A percentile compares a stretch with the other conserved stretches of the same genome.
phyloP scores from a whole-genome alignment of 2,329 filamentous ascomycete species.

The Paracorniculantispora psalliotae region DNA sequence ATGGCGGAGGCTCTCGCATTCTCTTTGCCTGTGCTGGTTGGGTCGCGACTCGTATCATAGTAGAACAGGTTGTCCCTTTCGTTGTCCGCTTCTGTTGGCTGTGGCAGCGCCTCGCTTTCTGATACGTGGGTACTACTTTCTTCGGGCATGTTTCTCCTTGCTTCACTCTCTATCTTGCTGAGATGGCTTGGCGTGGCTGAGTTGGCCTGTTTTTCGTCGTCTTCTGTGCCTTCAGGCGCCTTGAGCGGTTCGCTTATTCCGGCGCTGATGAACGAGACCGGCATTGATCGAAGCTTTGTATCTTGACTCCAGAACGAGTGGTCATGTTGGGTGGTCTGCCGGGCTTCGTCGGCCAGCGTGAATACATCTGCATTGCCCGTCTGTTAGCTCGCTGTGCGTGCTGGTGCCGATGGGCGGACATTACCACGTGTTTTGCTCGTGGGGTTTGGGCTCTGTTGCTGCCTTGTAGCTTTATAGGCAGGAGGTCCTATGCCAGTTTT shows the following conservation, averaged over 20 bases:
- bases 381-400: background rate
- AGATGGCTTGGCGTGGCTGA: background rate
- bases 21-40: background rate
- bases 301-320: constrained; percentile 29
- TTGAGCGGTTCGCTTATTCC: constrained; percentile 45
- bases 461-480: background rate
- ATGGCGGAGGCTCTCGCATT: background rate
- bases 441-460: background rate
- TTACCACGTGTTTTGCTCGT: background rate
- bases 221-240: background rate
- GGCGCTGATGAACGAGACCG: constrained; percentile 50
- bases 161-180: background rate
- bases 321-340: constrained; percentile 18
- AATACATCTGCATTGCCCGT: constrained; percentile 7
- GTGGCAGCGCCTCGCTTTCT: background rate
- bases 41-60: constrained; percentile 28
- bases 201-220: constrained; percentile 24
- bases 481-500: background rate
- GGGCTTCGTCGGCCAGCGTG: constrained; percentile 21
- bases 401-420: background rate
- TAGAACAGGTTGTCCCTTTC: constrained; percentile 27
- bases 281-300: constrained; percentile 41
- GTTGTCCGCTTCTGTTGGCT: background rate
- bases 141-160: constrained; percentile 17
- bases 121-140: constrained; percentile 18